Base-by-base conservation (phyloP, 2,329 filamentous ascomycete genomes). In the Magnaporthales sp. region DNA sequence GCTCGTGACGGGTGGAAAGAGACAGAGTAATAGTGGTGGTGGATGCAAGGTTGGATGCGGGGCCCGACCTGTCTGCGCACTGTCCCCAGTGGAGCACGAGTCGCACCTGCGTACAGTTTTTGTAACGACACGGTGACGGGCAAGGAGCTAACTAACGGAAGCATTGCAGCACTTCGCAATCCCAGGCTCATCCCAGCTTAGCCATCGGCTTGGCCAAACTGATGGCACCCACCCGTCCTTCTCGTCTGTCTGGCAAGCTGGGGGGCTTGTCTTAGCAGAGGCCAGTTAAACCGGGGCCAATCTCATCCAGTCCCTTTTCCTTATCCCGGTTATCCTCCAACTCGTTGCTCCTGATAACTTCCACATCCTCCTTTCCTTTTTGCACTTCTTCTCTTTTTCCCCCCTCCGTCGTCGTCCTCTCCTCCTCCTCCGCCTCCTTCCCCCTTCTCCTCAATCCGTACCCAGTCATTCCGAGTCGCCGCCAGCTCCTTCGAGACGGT, bases 301-400 rank as follows among this genome's bases (percentile, higher is more conserved):
- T 83, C 79, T 82, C 79, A 80, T 80, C 82, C 81, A 82, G 80
- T 84, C 83, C 81, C 81, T 82, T 81, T 81, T 79, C 79, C 76
- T 80, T 79, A 80, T 77, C 78, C 80, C 77, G 77, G 79, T 82
- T 80, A 79, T 83, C 78, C 78, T 83, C 80, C 80, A 80, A 81
- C 79, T 83, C 81, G 80, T 80, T 81, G 81, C 76, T 70, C 69
- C 69, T 67, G 70, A 51, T 63, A 62, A 61, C 51, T 69, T 68
- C 67, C 66, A 69, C 69, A 74, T 75, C 76, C 76, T 76, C 80
- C 80, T 81, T 79, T 74, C 77, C 75, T 75, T 76, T 73, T 70
- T 74, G 71, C 71, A 75, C 73, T 71, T 70, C 70, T 70, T 73
- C 72, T n/a, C 72, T 75, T 73, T 73, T 73, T 72, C 68, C 67